phyloP scores from a whole-genome alignment of 1,284 basidiomycete species.

The Leucoagaricus sp. region DNA sequence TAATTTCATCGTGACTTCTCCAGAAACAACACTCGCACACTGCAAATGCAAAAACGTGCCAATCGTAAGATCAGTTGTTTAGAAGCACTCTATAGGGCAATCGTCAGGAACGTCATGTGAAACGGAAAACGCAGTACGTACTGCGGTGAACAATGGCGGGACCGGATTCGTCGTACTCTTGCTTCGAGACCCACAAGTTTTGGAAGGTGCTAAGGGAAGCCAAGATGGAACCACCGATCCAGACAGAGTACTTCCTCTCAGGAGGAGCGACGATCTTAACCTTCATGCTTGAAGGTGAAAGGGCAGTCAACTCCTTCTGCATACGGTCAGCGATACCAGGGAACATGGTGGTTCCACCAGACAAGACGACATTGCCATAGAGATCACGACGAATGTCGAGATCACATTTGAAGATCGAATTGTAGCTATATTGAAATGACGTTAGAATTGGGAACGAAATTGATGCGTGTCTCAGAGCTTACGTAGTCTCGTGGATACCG shows the following conservation, averaged over 20 bases:
- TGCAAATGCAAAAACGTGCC: no score
- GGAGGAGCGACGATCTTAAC: constrained; percentile 93
- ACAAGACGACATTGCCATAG: constrained; percentile 93
- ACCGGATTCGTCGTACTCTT: constrained; percentile 87
- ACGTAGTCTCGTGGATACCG: constrained; percentile 96
- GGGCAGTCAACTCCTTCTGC: constrained; percentile 93
- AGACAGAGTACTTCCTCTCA: constrained; percentile 92
- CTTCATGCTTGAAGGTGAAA: constrained; percentile 87
- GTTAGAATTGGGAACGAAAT: constrained; percentile 6
- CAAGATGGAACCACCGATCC: constrained; percentile 98
- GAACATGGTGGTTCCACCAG: constrained; percentile 98
- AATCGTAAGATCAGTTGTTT: no score
- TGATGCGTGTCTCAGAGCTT: constrained; percentile 31
- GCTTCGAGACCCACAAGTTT: constrained; percentile 89
- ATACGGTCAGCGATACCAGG: constrained; percentile 95
- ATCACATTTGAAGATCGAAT: constrained; percentile 84
- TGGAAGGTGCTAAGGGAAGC: constrained; percentile 96
- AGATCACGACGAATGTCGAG: constrained; percentile 86
- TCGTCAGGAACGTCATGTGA: background rate
- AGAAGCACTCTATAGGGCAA: no score
- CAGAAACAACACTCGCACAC: no score
- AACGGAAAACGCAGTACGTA: no score
- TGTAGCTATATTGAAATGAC: constrained; percentile 69
- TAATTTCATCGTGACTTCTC: no score
- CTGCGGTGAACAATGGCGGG: constrained; percentile 84